These are phyloP conservation scores for Cytauxzoon felis DNA, from an alignment of 169 alveolate species.

Conservation along the genomic window DNA sequence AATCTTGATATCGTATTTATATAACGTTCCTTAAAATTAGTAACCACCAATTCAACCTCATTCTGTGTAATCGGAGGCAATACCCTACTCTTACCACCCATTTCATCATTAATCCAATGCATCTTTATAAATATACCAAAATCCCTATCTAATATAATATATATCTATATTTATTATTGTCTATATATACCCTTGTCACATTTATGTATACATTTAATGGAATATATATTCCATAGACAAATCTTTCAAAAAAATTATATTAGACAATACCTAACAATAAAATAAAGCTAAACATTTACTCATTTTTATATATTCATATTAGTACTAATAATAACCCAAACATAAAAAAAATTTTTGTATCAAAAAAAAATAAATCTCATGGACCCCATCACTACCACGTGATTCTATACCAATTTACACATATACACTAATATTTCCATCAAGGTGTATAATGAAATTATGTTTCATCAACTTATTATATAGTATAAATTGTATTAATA, in stretches of 20 bases:
- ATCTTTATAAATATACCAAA: constrained; percentile 1
- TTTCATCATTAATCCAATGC: constrained; percentile 12
- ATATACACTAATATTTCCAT: no score
- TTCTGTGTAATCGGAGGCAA: constrained; percentile 44
- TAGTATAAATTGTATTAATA: no score
- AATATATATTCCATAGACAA: not conserved
- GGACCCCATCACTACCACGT: no score
- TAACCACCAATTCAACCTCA: constrained; percentile 48
- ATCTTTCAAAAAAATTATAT: not conserved
- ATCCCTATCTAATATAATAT: not conserved
- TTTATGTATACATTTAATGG: not conserved
- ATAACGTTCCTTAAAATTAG: constrained; percentile 22
- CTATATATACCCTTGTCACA: not conserved
- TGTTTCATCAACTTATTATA: no score
- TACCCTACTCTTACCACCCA: not conserved
- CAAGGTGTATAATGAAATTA: no score
- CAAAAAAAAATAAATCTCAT: no score
- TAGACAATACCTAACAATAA: not conserved
- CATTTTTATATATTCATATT: no score
- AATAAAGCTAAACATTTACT: no score
- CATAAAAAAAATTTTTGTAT: no score
- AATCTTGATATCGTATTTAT: constrained; percentile 12
- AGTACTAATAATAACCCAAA: no score
- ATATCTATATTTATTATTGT: not conserved
- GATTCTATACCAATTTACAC: no score